Conservation (phyloP, 2,329 filamentous ascomycete species). For the Nannizziopsis arthrosporioides region DNA sequence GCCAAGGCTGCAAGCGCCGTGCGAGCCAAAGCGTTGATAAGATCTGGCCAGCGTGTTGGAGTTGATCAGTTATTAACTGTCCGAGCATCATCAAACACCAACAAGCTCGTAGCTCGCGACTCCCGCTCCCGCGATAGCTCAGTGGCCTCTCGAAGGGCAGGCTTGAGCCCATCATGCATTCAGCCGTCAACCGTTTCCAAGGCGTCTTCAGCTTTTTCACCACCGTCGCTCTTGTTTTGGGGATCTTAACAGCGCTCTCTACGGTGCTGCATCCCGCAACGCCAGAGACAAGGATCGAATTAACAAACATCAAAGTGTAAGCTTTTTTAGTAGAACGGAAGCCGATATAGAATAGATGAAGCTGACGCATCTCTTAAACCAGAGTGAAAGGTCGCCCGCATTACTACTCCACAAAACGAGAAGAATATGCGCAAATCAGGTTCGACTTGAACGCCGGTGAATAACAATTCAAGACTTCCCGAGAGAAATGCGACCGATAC, state of each 20-base stretch:
- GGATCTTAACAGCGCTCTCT: slow-evolving; percentile 65
- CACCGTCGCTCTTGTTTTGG: slow-evolving; percentile 74
- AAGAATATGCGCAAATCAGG: slow-evolving; percentile 89
- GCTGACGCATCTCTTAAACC: slow-evolving; percentile 9
- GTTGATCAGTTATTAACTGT: too few relatives aligned
- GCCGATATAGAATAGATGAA: too few relatives aligned
- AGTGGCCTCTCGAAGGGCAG: too few relatives aligned
- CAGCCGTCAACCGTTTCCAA: slow-evolving; percentile 70
- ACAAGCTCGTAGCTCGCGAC: too few relatives aligned
- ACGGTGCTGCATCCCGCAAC: slow-evolving; percentile 50
- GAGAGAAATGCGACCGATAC: background rate
- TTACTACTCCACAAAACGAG: slow-evolving; percentile 84
- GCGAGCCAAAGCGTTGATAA: too few relatives aligned
- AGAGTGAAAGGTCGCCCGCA: slow-evolving; percentile 86
- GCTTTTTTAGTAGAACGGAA: slow-evolving; percentile 18
- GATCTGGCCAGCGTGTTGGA: too few relatives aligned
- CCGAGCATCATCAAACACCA: too few relatives aligned
- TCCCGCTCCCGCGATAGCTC: too few relatives aligned
- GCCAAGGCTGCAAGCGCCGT: too few relatives aligned
- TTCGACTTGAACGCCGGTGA: slow-evolving; percentile 76
- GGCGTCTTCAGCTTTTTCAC: slow-evolving; percentile 98
- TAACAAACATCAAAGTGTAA: slow-evolving; percentile 71
- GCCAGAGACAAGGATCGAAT: slow-evolving; percentile 41
- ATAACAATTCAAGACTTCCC: background rate
- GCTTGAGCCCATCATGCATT: slow-evolving; percentile 55